Evolutionary conservation across 2,329 filamentous ascomycete genomes (phyloP).

Genomic region (Aspergillus sp.): DNA sequence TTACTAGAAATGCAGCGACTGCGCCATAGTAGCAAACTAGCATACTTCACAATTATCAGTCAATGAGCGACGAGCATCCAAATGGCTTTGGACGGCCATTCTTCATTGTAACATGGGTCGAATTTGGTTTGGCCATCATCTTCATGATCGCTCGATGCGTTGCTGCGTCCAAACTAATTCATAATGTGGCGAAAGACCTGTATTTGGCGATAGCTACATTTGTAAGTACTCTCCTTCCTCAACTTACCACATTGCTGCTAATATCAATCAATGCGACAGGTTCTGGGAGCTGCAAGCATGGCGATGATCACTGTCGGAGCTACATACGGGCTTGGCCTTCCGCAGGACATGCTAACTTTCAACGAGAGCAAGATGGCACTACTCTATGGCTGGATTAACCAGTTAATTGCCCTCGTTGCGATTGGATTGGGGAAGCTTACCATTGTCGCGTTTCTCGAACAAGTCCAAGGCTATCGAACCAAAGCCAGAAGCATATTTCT

Average conservation of each 20-base stretch:
- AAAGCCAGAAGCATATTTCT: background rate
- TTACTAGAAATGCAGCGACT: background rate
- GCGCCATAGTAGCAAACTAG: background rate
- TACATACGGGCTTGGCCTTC: constrained; percentile 20
- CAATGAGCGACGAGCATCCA: background rate
- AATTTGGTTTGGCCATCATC: constrained; percentile 17
- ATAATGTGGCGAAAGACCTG: constrained; percentile 18
- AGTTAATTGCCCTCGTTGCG: constrained; percentile 20
- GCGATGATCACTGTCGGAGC: constrained; percentile 17
- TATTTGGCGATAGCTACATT: constrained; percentile 23
- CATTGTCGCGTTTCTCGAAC: constrained; percentile 25
- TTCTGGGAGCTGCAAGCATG: constrained; percentile 12
- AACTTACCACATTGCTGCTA: background rate
- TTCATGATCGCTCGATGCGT: constrained; percentile 21
- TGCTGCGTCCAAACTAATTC: constrained; percentile 21
- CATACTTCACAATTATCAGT: background rate
- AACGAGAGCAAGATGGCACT: constrained; percentile 11
- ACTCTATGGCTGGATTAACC: constrained; percentile 26
- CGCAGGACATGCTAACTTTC: constrained; percentile 1
- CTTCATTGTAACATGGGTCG: constrained; percentile 20
- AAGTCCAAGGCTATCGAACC: constrained; percentile 25
- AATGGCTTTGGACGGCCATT: constrained; percentile 11
- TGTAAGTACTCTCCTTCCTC: constrained; percentile 13
- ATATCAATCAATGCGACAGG: background rate
- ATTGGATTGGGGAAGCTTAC: constrained; percentile 21